Evolutionary conservation across 1,284 basidiomycete genomes (phyloP).

Genomic region (Irpex sp.): DNA sequence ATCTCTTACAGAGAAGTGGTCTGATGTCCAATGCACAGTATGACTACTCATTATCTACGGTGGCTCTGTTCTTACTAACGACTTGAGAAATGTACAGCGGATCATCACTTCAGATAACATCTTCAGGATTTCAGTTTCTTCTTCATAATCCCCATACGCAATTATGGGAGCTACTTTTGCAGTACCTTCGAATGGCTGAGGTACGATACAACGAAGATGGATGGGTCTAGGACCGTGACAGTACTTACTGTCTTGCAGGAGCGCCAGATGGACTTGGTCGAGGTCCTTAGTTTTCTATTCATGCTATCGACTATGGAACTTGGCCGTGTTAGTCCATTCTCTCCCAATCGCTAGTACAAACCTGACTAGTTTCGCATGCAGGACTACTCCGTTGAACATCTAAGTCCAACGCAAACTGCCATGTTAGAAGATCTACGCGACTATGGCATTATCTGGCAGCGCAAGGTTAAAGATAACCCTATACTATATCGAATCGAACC

Average conservation of each 20-base stretch:
- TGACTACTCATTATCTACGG: constrained; percentile 16
- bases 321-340: constrained; percentile 57
- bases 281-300: constrained; percentile 92
- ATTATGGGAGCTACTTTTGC: constrained; percentile 93
- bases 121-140: constrained; percentile 95
- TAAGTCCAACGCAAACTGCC: constrained; percentile 79
- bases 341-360: constrained; percentile 9
- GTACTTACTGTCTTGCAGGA: constrained; percentile 44
- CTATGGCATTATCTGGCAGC: constrained; percentile 91
- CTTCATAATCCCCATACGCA: constrained; percentile 96
- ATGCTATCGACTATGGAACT: constrained; percentile 95
- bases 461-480: constrained; percentile 40
- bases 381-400: constrained; percentile 86
- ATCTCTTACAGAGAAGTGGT: constrained; percentile 81
- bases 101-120: constrained; percentile 79
- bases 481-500: not conserved
- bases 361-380: constrained; percentile 28
- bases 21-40: constrained; percentile 75
- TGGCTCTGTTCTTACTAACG: constrained; percentile 12
- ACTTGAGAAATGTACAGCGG: constrained; percentile 32
- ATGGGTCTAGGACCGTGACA: constrained; percentile 1
- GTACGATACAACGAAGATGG: constrained; percentile 36
- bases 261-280: constrained; percentile 87
- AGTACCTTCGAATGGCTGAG: constrained; percentile 83
- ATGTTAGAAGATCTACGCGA: constrained; percentile 92